Evolutionary conservation across 371 early-diverging fungal species (phyloP).

Genomic region (Lichtheimia ornata): DNA sequence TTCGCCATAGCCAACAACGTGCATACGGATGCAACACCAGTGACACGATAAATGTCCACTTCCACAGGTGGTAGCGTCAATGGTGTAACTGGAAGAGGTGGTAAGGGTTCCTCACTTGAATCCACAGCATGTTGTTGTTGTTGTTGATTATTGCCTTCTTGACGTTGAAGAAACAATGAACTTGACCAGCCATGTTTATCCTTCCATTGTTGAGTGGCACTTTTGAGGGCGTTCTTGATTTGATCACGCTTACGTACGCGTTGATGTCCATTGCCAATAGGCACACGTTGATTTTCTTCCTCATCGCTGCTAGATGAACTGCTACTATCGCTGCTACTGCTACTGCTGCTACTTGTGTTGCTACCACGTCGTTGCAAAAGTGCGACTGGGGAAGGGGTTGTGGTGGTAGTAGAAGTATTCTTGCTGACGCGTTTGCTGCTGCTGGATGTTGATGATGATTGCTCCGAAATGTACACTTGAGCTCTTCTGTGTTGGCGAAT

Average conservation of each 20-base stretch:
- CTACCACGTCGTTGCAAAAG: background rate
- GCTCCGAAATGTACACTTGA: background rate
- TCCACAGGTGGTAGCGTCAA: constrained; percentile 25
- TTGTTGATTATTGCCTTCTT: background rate
- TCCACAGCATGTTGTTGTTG: background rate
- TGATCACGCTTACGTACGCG: constrained; percentile 29
- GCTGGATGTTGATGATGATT: constrained; percentile 1
- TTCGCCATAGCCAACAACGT: constrained; percentile 25
- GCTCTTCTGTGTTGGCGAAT: constrained; percentile 23
- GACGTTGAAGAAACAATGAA: constrained; percentile 4
- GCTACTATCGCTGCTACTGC: constrained; percentile 15
- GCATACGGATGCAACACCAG: constrained; percentile 44
- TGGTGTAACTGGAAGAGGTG: constrained; percentile 1
- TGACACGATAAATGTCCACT: constrained; percentile 35
- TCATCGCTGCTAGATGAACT: constrained; percentile 23
- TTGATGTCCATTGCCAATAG: constrained; percentile 6
- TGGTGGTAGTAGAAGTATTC: background rate
- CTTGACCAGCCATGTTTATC: constrained; percentile 34
- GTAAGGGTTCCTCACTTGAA: constrained; percentile 1
- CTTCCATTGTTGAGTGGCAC: constrained; percentile 41
- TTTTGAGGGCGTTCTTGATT: constrained; percentile 26
- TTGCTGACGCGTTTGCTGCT: constrained; percentile 7
- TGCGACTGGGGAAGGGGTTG: no score
- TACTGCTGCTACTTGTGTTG: constrained; percentile 12
- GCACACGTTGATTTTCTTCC: constrained; percentile 10